Conservation (phyloP, 192 early-diverging fungal species). For the Podila epigama region DNA sequence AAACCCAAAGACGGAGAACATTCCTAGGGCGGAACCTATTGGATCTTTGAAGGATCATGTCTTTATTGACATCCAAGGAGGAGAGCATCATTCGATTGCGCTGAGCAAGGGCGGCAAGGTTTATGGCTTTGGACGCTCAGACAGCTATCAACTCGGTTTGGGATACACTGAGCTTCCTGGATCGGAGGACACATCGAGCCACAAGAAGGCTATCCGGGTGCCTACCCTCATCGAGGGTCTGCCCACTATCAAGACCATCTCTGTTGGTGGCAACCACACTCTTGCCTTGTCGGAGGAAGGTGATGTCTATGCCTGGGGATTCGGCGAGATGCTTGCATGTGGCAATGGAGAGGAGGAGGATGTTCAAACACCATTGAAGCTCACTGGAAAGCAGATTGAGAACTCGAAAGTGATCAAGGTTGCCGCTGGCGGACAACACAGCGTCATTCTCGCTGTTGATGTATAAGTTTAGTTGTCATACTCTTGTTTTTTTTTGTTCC, state of each 20-base stretch:
- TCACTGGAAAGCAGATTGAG: slow-evolving; percentile 75
- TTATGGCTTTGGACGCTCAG: slow-evolving; percentile 84
- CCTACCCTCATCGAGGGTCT: slow-evolving; percentile 62
- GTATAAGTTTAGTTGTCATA: too few relatives aligned
- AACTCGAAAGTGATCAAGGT: slow-evolving; percentile 67
- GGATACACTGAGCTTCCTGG: slow-evolving; percentile 48
- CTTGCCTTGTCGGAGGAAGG: slow-evolving; percentile 64
- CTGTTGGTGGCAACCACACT: slow-evolving; percentile 69
- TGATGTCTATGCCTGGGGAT: slow-evolving; percentile 89
- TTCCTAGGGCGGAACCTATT: slow-evolving; percentile 66
- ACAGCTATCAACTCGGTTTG: slow-evolving; percentile 84
- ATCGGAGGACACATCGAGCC: slow-evolving; percentile 27
- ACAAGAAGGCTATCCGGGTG: slow-evolving; percentile 65
- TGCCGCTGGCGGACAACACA: slow-evolving; percentile 85
- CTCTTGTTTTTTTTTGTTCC: too few relatives aligned
- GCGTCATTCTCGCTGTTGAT: slow-evolving; percentile 60
- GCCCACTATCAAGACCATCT: slow-evolving; percentile 54
- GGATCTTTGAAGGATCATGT: slow-evolving; percentile 53
- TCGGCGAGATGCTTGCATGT: slow-evolving; percentile 84
- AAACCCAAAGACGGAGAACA: slow-evolving; percentile 44
- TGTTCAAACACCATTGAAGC: slow-evolving; percentile 63
- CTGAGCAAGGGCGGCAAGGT: slow-evolving; percentile 76
- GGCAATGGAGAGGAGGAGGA: slow-evolving; percentile 83
- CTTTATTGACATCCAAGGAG: slow-evolving; percentile 72
- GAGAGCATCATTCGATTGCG: slow-evolving; percentile 86